Base-by-base conservation (phyloP, 225 moss, liverwort and hornwort species). In the Marchantia polymorpha region DNA sequence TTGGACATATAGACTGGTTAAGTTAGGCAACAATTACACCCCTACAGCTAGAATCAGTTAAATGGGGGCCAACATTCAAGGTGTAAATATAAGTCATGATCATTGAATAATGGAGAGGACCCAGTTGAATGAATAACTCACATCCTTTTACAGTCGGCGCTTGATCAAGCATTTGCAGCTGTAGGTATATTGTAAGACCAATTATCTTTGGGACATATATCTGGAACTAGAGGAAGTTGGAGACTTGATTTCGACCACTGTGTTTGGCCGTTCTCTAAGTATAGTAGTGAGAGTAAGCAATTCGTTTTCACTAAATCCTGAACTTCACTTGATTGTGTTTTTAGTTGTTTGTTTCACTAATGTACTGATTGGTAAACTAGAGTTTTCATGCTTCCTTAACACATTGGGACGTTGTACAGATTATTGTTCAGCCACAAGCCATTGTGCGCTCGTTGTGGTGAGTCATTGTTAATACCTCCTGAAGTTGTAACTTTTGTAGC, bases 11-110 rank as follows among this genome's bases (percentile, higher is more conserved):
- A 60, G 31, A 60, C 50, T 47, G 61, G 56, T 47, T 59, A 20
- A 47, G 56, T 52, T 30, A 20, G 19, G 8, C 46, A 39, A 47
- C 39, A 58, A 39, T 27, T 17, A 55, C 59, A 31, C 27, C 55
- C 46, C 46, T 46, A 60, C 59, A 76, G 76, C 17, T 59, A 22
- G 39, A 60, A 60, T 31, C 59, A 60, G 20, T 75, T 52, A 56
- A 17, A 20, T 76, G 19, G 76, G 31, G 60, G 60, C 60, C 59
- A 48, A 5, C 76, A 60, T 59, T 59, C 39, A 76, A 29, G 22
- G 20, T 76, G 76, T 76, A 76, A 76, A 76, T 76, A 76, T 76
- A 12, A 46, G n/a, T 61, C n/a, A 29, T 31, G 59, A 31, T 19
- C 14, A 46, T 76, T 61, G 76, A 46, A 47, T 59, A 39, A 59